phyloP scores from a whole-genome alignment of 75 land plant genomes.

The Larix kaempferi region DNA sequence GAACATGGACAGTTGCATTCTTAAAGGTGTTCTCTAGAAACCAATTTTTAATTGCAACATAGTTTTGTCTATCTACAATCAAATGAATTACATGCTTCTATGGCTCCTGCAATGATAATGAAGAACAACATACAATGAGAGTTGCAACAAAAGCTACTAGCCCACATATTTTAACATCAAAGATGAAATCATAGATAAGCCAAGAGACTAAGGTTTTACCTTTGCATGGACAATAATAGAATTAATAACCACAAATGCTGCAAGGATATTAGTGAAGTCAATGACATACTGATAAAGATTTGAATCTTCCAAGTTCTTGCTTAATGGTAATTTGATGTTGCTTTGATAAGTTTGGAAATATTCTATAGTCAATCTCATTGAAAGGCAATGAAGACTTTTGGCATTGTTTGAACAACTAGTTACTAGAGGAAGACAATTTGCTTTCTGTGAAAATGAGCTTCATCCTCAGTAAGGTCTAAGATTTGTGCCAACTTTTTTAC shows the following conservation, averaged over 20 bases:
- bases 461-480: conserved; percentile 78
- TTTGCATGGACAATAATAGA: conserved; percentile 56
- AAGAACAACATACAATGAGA: background rate
- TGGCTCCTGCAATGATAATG: conserved; percentile 48
- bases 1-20: conserved; percentile 46
- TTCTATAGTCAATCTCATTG: conserved; percentile 85
- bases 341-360: conserved; percentile 36
- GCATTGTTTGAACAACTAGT: conserved; percentile 83
- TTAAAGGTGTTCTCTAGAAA: conserved; percentile 37
- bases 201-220: conserved; percentile 28
- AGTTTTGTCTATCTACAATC: conserved; percentile 61
- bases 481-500: conserved; percentile 83
- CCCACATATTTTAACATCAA: background rate
- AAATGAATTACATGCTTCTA: conserved; percentile 64
- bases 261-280: conserved; percentile 63
- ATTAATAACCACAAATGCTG: conserved; percentile 68
- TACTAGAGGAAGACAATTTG: conserved; percentile 88
- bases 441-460: conserved; percentile 77
- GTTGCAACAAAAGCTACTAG: background rate
- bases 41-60: conserved; percentile 70
- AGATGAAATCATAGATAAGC: background rate
- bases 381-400: conserved; percentile 86
- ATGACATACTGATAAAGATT: conserved; percentile 49
- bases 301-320: conserved; percentile 27
- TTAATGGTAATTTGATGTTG: background rate